Evolutionary conservation across 257 asterid genomes (phyloP), one percentile per base, ranked within the genome.

Genomic region (Cynanchum wilfordii): DNA sequence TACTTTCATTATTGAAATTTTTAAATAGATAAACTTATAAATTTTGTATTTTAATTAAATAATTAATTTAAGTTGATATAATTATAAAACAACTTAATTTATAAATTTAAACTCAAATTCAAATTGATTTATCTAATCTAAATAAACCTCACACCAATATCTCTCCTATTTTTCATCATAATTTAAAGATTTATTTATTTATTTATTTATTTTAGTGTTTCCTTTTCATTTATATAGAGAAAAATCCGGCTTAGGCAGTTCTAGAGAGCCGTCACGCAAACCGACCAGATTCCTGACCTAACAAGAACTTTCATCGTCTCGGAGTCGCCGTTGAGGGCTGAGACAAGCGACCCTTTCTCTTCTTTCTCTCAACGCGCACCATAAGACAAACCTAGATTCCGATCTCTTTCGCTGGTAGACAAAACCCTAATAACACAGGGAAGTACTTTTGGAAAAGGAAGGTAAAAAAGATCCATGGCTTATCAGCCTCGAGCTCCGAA

Each of bases 401-500:
- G 19, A 13, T n/a, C 47, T 16, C 4, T 16, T 19, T 40, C 36
- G 19, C 64, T 10, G 19, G 17, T 9, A 22, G 13, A 44, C 20
- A 8, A 30, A 62, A 64, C 50, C 69, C 49, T 36, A 36, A 19
- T 3, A 7, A 5, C 66, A 0, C 25, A 7, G 8, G 20, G 44
- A 60, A 60, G 38, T 19, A 51, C 30, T 29, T 33, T 66, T 10
- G 57, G 36, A 25, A 49, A 30, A 55, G 2, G n/a, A 60, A 72
- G 50, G 71, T 19, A 19, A 56, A 73, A 27, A 40, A 51, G 69
- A 66, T 24, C 85, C 75, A 93, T 93, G 98, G 95, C 91, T 10
- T 87, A 81, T 83, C 90, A 87, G 40, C 86, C 90, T 42, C 84
- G 81, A 73, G 75, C 84, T 76, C 83, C 96, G 15, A 83, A 80